These are phyloP conservation scores for Micractinium conductrix DNA, from an alignment of 139 green algal species.

Conservation along the genomic window DNA sequence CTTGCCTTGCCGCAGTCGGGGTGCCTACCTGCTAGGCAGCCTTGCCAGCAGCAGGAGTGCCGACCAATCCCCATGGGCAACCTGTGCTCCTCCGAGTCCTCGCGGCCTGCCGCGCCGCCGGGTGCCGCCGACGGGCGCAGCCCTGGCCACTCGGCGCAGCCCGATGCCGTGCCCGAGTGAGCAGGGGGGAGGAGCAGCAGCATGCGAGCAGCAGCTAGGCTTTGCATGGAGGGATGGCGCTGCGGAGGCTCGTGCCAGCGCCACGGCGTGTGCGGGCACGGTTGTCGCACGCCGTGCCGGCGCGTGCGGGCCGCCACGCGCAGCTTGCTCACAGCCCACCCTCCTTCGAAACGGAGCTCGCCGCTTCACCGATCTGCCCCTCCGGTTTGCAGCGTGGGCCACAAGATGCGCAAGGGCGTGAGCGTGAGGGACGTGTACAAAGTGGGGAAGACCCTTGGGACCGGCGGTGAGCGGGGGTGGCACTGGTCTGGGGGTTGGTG, in stretches of 20 bases:
- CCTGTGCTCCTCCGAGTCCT: not conserved
- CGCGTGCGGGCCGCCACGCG: too few relatives aligned
- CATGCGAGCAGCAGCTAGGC: too few relatives aligned
- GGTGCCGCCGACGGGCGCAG: not conserved
- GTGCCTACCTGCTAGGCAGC: too few relatives aligned
- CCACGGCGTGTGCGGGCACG: too few relatives aligned
- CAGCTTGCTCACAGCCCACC: not conserved
- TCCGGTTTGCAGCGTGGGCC: not conserved
- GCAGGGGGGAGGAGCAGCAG: not conserved
- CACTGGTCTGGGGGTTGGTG: not conserved
- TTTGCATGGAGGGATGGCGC: too few relatives aligned
- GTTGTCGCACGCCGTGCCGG: too few relatives aligned
- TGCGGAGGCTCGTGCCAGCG: too few relatives aligned
- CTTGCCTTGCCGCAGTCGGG: too few relatives aligned
- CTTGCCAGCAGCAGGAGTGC: too few relatives aligned
- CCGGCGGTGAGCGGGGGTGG: constrained; percentile 62
- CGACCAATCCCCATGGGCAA: too few relatives aligned
- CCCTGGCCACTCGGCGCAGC: not conserved
- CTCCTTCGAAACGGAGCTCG: not conserved
- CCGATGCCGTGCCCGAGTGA: constrained; percentile 16
- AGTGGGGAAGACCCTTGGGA: constrained; percentile 81
- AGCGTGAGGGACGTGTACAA: constrained; percentile 79
- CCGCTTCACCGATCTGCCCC: not conserved
- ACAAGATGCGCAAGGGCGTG: constrained; percentile 30
- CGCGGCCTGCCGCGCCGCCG: too few relatives aligned